phyloP scores from a whole-genome alignment of 179 eudicot species.

The Beta corolliflora region DNA sequence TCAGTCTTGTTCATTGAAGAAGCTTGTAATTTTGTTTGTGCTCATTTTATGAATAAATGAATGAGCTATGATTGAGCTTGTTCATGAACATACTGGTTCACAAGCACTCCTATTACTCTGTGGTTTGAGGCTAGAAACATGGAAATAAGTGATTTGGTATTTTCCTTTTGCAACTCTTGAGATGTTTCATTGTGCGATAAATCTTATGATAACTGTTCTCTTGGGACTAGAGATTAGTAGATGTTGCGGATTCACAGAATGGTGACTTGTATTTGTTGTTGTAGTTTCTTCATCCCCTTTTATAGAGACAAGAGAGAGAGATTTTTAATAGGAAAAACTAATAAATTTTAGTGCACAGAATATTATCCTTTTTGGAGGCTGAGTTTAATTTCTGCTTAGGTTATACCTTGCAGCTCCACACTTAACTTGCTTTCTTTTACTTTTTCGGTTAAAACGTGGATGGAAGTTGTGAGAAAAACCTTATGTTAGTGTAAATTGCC shows the following conservation, averaged over 20 bases:
- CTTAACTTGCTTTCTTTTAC: background rate
- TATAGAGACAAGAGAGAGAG: background rate
- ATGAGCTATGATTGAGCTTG: background rate
- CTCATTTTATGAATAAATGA: background rate
- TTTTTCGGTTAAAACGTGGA: background rate
- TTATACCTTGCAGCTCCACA: background rate
- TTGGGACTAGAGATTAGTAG: background rate
- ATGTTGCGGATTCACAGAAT: background rate
- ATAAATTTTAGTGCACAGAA: background rate
- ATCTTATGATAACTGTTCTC: background rate
- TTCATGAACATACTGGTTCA: background rate
- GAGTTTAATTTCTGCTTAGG: background rate
- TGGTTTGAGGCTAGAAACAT: background rate
- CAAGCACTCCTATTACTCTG: background rate
- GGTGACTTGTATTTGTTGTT: background rate
- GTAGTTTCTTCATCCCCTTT: background rate
- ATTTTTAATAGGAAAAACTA: background rate
- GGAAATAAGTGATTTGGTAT: background rate
- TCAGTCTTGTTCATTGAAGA: too few relatives aligned
- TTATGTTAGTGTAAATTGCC: background rate
- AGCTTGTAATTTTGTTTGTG: too few relatives aligned
- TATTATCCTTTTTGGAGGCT: background rate
- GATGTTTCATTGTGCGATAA: background rate
- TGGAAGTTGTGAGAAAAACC: background rate
- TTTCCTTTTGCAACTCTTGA: background rate